Percentiles rank a stretch among this genome's conserved stretches.
These are phyloP conservation scores for Chiua virens DNA, from an alignment of 768 basidiomycete genomes.

Conservation along the genomic window DNA sequence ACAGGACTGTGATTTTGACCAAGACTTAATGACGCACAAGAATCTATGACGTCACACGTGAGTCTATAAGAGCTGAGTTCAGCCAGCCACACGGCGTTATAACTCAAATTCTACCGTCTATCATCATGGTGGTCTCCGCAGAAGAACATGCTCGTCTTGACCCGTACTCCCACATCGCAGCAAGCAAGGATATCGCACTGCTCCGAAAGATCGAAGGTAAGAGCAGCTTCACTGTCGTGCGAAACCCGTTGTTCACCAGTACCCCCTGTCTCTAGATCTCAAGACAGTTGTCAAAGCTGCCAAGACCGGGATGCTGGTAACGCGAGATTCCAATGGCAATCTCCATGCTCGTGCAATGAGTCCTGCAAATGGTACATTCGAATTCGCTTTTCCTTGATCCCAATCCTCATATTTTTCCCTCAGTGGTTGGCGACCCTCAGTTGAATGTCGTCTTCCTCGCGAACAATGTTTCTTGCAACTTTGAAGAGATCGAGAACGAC, in stretches of 20 bases:
- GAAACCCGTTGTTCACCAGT: background rate
- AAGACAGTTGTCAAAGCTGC: slow-evolving; percentile 63
- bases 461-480: slow-evolving; percentile 73
- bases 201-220: slow-evolving; percentile 67
- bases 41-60: slow-evolving; percentile 18
- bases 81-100: background rate
- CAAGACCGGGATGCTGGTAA: slow-evolving; percentile 76
- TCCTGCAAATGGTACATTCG: slow-evolving; percentile 57
- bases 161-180: slow-evolving; percentile 68
- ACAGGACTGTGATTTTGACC: slow-evolving; percentile 1
- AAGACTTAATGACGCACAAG: background rate
- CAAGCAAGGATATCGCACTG: slow-evolving; percentile 54
- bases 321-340: slow-evolving; percentile 61
- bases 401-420: background rate
- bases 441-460: slow-evolving; percentile 66
- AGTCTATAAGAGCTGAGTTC: slow-evolving; percentile 10
- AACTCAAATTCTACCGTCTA: background rate
- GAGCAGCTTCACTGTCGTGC: background rate
- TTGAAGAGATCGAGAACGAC: slow-evolving; percentile 75
- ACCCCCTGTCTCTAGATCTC: slow-evolving; percentile 44
- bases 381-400: background rate
- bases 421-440: slow-evolving; percentile 48
- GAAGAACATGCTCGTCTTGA: slow-evolving; percentile 50
- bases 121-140: slow-evolving; percentile 17
- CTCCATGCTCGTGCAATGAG: slow-evolving; percentile 84